Evolutionary conservation across 2,329 filamentous ascomycete species (phyloP).

Genomic region (Monilinia vaccinii-corymbosi): DNA sequence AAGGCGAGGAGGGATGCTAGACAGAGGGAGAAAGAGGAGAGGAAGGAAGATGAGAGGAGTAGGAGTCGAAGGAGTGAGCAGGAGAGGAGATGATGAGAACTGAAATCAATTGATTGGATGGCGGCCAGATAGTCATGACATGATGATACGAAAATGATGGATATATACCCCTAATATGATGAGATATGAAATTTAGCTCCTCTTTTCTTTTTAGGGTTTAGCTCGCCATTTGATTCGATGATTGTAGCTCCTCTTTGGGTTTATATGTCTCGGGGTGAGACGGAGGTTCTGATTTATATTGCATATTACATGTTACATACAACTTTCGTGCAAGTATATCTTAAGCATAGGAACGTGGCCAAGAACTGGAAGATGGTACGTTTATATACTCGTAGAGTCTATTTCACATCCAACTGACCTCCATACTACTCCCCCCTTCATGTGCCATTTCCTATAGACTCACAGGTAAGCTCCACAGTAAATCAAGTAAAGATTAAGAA

Average conservation of each 20-base stretch:
- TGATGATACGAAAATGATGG: neutral
- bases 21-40: slow-evolving; percentile 4
- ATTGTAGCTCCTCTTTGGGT: too few species aligned
- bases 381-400: too few species aligned
- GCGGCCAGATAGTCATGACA: neutral
- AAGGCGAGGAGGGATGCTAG: slow-evolving; percentile 8
- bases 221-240: neutral
- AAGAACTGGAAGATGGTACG: too few species aligned
- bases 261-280: too few species aligned
- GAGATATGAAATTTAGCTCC: neutral
- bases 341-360: too few species aligned
- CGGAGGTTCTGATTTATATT: too few species aligned
- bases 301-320: too few species aligned
- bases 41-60: neutral
- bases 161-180: neutral
- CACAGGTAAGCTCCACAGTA: neutral
- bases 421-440: too few species aligned
- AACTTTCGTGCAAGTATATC: too few species aligned
- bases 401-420: too few species aligned
- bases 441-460: neutral
- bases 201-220: neutral
- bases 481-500: neutral
- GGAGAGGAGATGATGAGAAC: neutral
- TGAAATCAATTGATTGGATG: neutral
- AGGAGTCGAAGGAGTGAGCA: neutral